Conservation (phyloP, 768 basidiomycete genomes). For the Plicaturopsis crispa region DNA sequence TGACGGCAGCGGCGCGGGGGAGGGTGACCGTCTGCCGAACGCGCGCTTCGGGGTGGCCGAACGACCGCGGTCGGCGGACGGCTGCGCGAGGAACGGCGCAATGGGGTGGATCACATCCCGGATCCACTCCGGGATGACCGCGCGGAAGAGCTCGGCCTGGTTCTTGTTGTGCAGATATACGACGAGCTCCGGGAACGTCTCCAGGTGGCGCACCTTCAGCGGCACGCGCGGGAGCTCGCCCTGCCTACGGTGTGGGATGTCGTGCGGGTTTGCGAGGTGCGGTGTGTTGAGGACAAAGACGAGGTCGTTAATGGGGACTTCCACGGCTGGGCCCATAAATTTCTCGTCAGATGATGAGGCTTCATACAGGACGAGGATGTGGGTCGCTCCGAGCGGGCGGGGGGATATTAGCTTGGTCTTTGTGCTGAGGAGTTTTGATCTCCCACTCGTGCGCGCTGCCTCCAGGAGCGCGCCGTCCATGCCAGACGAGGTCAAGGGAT, state of each 20-base stretch:
- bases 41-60: too few relatives aligned
- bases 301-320: conserved; percentile 31
- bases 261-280: conserved; percentile 18
- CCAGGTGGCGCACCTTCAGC: conserved; percentile 24
- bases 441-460: too few relatives aligned
- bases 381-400: conserved; percentile 27
- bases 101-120: conserved; percentile 28
- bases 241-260: conserved; percentile 24
- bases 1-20: conserved; percentile 9
- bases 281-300: conserved; percentile 28
- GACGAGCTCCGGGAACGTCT: conserved; percentile 27
- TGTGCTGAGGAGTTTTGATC: conserved; percentile 17
- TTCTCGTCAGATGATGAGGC: too few relatives aligned
- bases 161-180: conserved; percentile 32
- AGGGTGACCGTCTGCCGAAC: too few relatives aligned
- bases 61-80: too few relatives aligned
- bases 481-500: too few relatives aligned
- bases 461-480: too few relatives aligned
- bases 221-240: conserved; percentile 26
- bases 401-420: conserved; percentile 25
- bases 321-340: conserved; percentile 18
- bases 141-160: conserved; percentile 28
- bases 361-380: conserved; percentile 22
- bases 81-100: conserved; percentile 7
- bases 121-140: conserved; percentile 29